Evolutionary conservation across 1,284 basidiomycete species (phyloP), one percentile per base, ranked within the genome.

Genomic region (Gymnopus androsaceus): DNA sequence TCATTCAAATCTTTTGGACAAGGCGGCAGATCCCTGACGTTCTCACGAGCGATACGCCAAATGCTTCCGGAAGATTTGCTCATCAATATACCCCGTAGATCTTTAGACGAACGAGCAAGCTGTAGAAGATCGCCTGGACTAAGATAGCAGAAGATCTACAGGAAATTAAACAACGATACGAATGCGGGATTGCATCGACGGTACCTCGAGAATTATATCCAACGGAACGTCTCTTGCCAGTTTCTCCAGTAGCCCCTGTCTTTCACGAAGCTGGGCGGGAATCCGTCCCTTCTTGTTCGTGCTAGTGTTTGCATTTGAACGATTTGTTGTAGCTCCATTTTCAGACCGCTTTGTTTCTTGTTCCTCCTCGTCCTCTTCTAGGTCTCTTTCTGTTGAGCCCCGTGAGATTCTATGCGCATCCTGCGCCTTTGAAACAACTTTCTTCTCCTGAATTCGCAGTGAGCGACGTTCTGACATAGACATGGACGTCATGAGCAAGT

Each of bases 1-100:
- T 58, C 57, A 30, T 37, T 44, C 21, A 58, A 30, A 46, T 55
- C 57, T 1, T 5, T 15, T 17, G 57, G 57, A 21, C 49, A 33
- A 34, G 57, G 57, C 4, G 53, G 57, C 5, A 55, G 30, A 8
- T 45, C 42, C 14, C 5, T 30, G 4, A 44, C 9, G 23, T 58
- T 58, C 3, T 19, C 28, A 2, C 48, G 40, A 21, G 53, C 57
- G 2, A 17, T 23, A 3, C 53, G 57, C 72, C 71, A 73, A 7
- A 51, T 44, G n/a, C 42, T 55, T 15, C 41, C 51, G 27, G 66
- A 56, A 21, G 61, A 54, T 28, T 59, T 60, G 34, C 60, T 57
- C 59, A 68, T 54, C 15, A 73, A 57, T 4, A 70, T 60, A 15
- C 36, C 45, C 17, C 68, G 65, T 6, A 76, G 55, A 2, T 60